Evolutionary conservation across 2,329 filamentous ascomycete genomes (phyloP), one percentile per base, ranked within the genome.

Genomic region (Gnomoniopsis sp.): DNA sequence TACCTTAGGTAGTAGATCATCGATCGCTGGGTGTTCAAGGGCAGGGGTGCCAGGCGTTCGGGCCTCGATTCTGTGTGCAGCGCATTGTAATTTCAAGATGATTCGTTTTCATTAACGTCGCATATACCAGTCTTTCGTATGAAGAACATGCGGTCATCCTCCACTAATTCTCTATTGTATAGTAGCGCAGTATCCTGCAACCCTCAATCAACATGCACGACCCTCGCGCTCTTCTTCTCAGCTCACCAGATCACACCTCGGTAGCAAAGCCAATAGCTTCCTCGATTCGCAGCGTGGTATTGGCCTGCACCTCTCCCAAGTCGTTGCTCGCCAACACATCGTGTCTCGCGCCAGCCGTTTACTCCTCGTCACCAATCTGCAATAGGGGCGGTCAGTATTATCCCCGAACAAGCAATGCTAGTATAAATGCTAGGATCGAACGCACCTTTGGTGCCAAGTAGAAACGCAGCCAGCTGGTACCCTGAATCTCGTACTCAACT

Each of bases 401-500:
- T 23, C 38, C 34, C 3, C 22, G 6, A 4, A 6, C 7, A 14
- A 8, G 3, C 22, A 33, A 44, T 6, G 3, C 17, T 15, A 12
- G 33, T 19, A 22, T 3, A 12, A 49, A 7, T 8, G 7, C 12
- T 11, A 21, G 8, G 1, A 15, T 43, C 22, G 14, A 49, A 71
- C 83, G 61, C 78, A 95, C 95, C 92, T 99, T 99, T 65, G 95
- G 95, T 65, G 95, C 95, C 68, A 99, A 86, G 78, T 98, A 99
- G 85, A 98, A 99, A 70, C 93, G 87, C 76, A 99, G 78, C 75
- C 95, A 95, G 75, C 91, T 95, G 79, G 86, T 91, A 65, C 90
- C 89, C 56, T 82, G 81, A 62, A 97, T 77, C 57, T 79, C 81
- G 76, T 98, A 99, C 80, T 99, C 95, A 48, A 99, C 95, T 68